phyloP scores from a whole-genome alignment of 306 rosid species.

The Pyrus betulifolia region DNA sequence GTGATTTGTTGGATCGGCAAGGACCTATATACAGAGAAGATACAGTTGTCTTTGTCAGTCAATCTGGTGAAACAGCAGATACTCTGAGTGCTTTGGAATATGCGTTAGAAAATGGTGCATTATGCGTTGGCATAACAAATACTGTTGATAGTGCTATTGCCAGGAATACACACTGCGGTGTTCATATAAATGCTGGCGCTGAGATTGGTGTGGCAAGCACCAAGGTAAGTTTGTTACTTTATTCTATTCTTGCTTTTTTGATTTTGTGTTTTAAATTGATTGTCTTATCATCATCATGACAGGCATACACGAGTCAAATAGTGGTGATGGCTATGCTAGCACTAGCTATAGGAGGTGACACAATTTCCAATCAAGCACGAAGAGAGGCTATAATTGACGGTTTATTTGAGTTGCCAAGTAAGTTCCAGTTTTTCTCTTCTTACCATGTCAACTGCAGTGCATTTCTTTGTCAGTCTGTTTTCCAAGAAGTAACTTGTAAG shows the following conservation, averaged over 20 bases:
- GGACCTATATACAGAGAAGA: constrained; percentile 96
- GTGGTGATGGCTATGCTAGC: constrained; percentile 98
- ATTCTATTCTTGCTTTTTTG: constrained; percentile 5
- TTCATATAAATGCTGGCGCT: constrained; percentile 96
- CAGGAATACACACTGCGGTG: constrained; percentile 90
- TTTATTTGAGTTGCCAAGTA: constrained; percentile 82
- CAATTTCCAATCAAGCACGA: constrained; percentile 71
- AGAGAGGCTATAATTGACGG: constrained; percentile 90
- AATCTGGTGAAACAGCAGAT: constrained; percentile 98
- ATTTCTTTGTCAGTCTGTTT: not conserved
- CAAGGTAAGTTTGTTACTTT: constrained; percentile 49
- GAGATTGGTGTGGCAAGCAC: constrained; percentile 99
- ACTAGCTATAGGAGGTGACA: constrained; percentile 88
- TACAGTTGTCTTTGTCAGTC: constrained; percentile 95
- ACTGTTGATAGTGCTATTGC: constrained; percentile 95
- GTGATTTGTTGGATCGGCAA: constrained; percentile 93
- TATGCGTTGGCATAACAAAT: constrained; percentile 94
- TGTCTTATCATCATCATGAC: constrained; percentile 1
- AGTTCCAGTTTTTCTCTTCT: constrained; percentile 26
- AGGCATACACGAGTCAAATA: constrained; percentile 99
- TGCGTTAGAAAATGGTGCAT: constrained; percentile 91
- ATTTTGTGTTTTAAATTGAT: not conserved
- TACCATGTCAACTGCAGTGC: constrained; percentile 7
- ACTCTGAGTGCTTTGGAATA: constrained; percentile 82
- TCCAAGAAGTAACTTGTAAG: not conserved